phyloP scores from a whole-genome alignment of 1,284 basidiomycete genomes.

The Sporisorium sorghi region DNA sequence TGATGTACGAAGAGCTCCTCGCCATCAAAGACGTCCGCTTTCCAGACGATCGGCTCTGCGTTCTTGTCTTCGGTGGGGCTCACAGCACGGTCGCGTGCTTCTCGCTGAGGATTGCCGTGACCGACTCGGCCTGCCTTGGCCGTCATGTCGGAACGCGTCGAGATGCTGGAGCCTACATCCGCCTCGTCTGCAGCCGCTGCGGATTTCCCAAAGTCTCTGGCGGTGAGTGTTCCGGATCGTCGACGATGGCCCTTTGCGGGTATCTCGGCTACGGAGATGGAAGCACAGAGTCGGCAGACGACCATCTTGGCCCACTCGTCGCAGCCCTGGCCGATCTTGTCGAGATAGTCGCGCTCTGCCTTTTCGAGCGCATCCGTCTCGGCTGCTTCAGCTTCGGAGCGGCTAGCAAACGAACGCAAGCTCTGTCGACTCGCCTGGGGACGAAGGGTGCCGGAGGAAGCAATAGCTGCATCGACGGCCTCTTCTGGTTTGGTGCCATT shows the following conservation, averaged over 20 bases:
- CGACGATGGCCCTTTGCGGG: conserved; percentile 11
- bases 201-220: conserved; percentile 22
- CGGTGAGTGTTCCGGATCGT: conserved; percentile 43
- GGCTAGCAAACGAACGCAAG: conserved; percentile 38
- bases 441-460: conserved; percentile 14
- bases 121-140: conserved; percentile 33
- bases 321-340: conserved; percentile 44
- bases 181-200: conserved; percentile 6
- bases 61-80: neutral
- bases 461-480: conserved; percentile 21
- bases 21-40: conserved; percentile 47
- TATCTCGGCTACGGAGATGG: conserved; percentile 16
- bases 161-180: conserved; percentile 30
- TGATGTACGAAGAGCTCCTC: conserved; percentile 43
- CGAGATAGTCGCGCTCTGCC: conserved; percentile 47
- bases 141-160: conserved; percentile 51
- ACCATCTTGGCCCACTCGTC: conserved; percentile 59
- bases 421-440: conserved; percentile 37
- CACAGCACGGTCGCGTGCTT: neutral
- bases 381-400: conserved; percentile 45
- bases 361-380: conserved; percentile 55
- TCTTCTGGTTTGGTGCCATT: conserved; percentile 24
- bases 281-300: conserved; percentile 44
- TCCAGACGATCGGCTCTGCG: conserved; percentile 36
- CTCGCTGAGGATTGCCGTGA: neutral